Evolutionary conservation across 1,139 yeast species (phyloP).

Genomic region (Candida sojae): DNA sequence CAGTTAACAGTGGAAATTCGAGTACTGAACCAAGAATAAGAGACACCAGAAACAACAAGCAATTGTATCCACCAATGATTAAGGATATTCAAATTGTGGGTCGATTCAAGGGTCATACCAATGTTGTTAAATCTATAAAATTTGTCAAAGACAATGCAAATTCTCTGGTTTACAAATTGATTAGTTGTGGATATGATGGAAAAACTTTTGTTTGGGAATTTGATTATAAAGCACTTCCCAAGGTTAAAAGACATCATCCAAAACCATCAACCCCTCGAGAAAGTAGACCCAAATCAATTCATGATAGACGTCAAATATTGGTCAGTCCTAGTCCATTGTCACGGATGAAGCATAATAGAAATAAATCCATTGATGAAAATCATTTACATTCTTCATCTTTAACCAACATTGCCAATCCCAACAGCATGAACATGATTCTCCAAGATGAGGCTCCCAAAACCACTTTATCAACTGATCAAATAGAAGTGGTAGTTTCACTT

Average conservation of each 20-base stretch:
- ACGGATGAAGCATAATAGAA: slow-evolving; percentile 10
- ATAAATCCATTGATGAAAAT: slow-evolving; percentile 8
- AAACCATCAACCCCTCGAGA: slow-evolving; percentile 9
- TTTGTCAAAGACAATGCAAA: slow-evolving; percentile 27
- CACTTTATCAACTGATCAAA: slow-evolving; percentile 8
- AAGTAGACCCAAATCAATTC: slow-evolving; percentile 11
- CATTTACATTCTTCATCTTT: slow-evolving; percentile 11
- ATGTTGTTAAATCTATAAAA: slow-evolving; percentile 57
- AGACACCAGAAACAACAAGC: slow-evolving; percentile 1
- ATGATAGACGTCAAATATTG: slow-evolving; percentile 13
- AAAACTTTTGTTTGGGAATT: slow-evolving; percentile 72
- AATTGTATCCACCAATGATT: slow-evolving; percentile 35
- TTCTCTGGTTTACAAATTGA: slow-evolving; percentile 51
- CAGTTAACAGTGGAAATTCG: slow-evolving; percentile 33
- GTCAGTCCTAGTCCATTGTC: slow-evolving; percentile 16
- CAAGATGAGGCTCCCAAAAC: slow-evolving; percentile 5
- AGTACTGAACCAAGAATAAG: background rate
- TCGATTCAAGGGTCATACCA: slow-evolving; percentile 65
- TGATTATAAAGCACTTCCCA: slow-evolving; percentile 61
- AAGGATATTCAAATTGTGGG: slow-evolving; percentile 47
- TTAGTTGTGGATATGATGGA: slow-evolving; percentile 75
- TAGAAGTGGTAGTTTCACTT: slow-evolving; percentile 30
- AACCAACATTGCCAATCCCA: slow-evolving; percentile 10
- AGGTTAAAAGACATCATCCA: slow-evolving; percentile 29
- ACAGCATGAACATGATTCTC: slow-evolving; percentile 15